Base-by-base conservation (phyloP, 2,329 filamentous ascomycete species). In the Cytospora paraplurivora region DNA sequence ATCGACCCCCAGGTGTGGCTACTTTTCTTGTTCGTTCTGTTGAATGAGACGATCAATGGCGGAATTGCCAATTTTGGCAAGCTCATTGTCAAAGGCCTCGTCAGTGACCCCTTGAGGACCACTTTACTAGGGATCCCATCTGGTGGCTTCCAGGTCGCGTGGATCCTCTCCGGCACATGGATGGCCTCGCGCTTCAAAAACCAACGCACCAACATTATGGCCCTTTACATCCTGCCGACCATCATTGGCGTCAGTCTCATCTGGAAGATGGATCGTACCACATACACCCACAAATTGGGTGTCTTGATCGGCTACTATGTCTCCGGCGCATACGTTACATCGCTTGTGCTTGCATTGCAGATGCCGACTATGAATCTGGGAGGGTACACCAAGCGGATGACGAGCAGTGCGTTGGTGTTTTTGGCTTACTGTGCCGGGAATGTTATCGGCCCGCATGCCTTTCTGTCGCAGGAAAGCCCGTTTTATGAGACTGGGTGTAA, bases 21-120 rank as follows among this genome's bases (percentile, higher is more conserved):
- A 1, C 65, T 79, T 6, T 78, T 78, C 59, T 64, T 80, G 1
- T 82, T 78, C 59, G 76, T 76, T 3, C 71, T 85, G 0, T 71
- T 84, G 19, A 85, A 85, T 62, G 82, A 85, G 67, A 72, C 76
- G 1, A 78, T 85, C 66, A 85, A 79, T 56, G 81, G 81, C 3
- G 83, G 83, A 0, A 71, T 83, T 10, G 79, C 82, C 6, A 85
- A 82, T 67, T 85, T 85, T 66, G 79, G 81, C 47, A 85, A 82
- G 61, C 76, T 83, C 27, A 85, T 85, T 60, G 78, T 85, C 69
- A 84, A 84, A 62, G 77, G 80, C 1, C 72, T 83, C 2, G 78
- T 78, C 19, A 68, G 70, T 1, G 75, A 79, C 55, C 67, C 79
- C 0, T 73, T 83, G 0, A 68, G 75, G 8, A 84, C 84, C 0